Evolutionary conservation across 2,329 filamentous ascomycete species (phyloP).

Genomic region (Teratosphaeria zuluensis): DNA sequence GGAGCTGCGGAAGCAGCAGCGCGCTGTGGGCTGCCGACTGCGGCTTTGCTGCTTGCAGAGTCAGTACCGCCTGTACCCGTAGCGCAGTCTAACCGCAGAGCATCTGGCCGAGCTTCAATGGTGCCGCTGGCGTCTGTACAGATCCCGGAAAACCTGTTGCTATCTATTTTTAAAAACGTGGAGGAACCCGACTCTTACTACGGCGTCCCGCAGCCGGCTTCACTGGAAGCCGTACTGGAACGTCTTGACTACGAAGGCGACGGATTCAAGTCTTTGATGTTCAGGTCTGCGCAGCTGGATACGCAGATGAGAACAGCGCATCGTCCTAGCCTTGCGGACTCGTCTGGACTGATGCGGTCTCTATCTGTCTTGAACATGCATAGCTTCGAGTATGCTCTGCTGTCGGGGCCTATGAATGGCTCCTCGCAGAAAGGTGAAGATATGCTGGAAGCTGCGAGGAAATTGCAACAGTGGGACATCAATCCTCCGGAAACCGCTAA

Average conservation of each 20-base stretch:
- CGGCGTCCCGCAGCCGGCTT: conserved; percentile 70
- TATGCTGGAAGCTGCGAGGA: conserved; percentile 69
- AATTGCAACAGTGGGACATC: conserved; percentile 86
- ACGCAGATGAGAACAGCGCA: conserved; percentile 62
- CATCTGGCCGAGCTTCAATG: conserved; percentile 16
- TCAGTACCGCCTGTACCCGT: conserved; percentile 28
- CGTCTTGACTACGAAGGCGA: conserved; percentile 84
- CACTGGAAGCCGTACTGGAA: conserved; percentile 65
- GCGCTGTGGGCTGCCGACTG: conserved; percentile 75
- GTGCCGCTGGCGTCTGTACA: conserved; percentile 27
- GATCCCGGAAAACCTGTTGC: conserved; percentile 56
- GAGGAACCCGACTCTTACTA: conserved; percentile 97
- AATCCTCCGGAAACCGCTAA: conserved; percentile 53
- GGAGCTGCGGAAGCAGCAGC: conserved; percentile 62
- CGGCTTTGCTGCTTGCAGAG: conserved; percentile 75
- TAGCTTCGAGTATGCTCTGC: conserved; percentile 71
- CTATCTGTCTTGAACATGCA: conserved; percentile 74
- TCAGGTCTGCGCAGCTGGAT: conserved; percentile 84
- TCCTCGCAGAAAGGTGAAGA: conserved; percentile 52
- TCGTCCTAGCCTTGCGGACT: conserved; percentile 48
- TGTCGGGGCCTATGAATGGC: conserved; percentile 27
- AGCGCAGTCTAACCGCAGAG: conserved; percentile 9
- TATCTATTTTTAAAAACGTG: conserved; percentile 80
- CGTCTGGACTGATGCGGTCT: conserved; percentile 62
- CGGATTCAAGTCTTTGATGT: conserved; percentile 76